These are phyloP conservation scores for Stellera chamaejasme DNA, from an alignment of 345 rosid genomes.

Conservation along the genomic window DNA sequence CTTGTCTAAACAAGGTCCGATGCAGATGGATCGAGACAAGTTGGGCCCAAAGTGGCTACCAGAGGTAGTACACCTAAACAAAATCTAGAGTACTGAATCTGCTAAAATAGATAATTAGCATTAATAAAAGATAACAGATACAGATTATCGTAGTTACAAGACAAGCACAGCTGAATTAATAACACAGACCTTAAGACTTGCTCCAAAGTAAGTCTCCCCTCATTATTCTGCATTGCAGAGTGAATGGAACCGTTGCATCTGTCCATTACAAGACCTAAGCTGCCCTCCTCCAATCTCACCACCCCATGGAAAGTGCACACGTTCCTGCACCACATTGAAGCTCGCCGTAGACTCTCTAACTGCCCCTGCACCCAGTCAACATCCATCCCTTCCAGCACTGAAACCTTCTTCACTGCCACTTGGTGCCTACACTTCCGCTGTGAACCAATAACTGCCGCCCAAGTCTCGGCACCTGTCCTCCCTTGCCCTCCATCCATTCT, in stretches of 20 bases:
- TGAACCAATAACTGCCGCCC: conserved; percentile 47
- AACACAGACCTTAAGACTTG: conserved; percentile 77
- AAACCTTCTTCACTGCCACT: conserved; percentile 71
- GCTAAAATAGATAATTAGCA: no score
- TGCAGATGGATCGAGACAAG: no score
- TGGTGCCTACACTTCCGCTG: conserved; percentile 52
- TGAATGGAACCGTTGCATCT: conserved; percentile 79
- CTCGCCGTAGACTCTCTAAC: conserved; percentile 64
- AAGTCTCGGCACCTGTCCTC: conserved; percentile 62
- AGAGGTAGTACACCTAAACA: no score
- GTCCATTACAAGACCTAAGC: conserved; percentile 71
- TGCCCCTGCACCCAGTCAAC: conserved; percentile 73
- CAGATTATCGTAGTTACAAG: no score
- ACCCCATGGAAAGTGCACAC: conserved; percentile 90
- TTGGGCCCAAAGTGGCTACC: no score
- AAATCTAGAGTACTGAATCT: no score
- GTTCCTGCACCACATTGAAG: conserved; percentile 92
- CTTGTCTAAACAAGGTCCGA: no score
- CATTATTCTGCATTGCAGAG: conserved; percentile 81
- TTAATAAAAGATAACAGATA: no score
- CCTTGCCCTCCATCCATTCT: conserved; percentile 45
- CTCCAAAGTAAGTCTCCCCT: conserved; percentile 93
- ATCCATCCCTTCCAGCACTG: conserved; percentile 60
- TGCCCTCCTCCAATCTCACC: conserved; percentile 56
- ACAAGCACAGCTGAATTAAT: background rate